Base-by-base conservation (phyloP, 179 eudicot species). In the Gypsophila paniculata region DNA sequence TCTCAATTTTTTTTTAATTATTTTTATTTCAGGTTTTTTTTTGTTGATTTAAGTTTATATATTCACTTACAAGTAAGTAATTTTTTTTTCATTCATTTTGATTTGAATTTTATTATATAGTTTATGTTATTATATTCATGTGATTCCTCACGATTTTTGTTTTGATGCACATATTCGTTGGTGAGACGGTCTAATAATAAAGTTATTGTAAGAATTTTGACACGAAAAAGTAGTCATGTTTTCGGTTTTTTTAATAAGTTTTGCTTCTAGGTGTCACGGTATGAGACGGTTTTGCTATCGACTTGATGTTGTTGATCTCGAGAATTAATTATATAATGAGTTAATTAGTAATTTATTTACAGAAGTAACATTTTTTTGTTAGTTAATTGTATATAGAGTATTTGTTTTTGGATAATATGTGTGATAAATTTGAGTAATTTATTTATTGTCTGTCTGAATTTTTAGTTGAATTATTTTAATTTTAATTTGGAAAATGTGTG, bases 31-130 rank as follows among this genome's bases (percentile, higher is more conserved):
- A 46, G 58, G 25, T 53, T 60, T 34, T 42, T 36, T 7, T 2
- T 3, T 74, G 61, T 69, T 39, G 55, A 39, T 39, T 59, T 25
- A 15, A 22, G 34, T 12, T 72, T 61, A 49, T 29, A 22, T 36
- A 39, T 36, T 38, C 54, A 53, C 59, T 6, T 57, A 65, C 68
- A 67, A 67, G 67, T 46, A 57, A 1, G 15, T 21, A 9, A 9
- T 14, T 23, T 65, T 12, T 6, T 22, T 65, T 64, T 64, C 2
- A 17, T 4, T 38, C n/a, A n/a, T n/a, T n/a, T n/a, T n/a, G n/a
- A n/a, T n/a, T n/a, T n/a, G n/a, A n/a, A n/a, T 38, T 39, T 0
- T 38, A 1, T 17, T 63, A 6, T 3, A 1, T 19, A 42, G 19
- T 39, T 39, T 38, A 8, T 8, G 15, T 19, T 42, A 1, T 65